These are phyloP conservation scores for Tetracladium setigerum DNA, from an alignment of 495 filamentous ascomycete species.

Conservation along the genomic window DNA sequence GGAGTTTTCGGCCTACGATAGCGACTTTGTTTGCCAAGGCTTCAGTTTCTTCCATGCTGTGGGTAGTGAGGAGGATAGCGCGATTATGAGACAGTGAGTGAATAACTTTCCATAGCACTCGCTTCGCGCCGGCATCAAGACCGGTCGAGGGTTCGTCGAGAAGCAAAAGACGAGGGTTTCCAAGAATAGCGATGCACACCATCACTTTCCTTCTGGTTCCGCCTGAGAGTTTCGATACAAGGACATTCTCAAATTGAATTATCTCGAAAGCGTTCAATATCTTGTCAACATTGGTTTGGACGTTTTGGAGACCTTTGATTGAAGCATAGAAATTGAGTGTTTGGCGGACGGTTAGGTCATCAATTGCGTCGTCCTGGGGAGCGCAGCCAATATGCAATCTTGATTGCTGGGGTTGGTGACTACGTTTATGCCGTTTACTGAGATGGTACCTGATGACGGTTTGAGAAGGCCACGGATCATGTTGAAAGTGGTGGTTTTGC, in stretches of 20 bases:
- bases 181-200: constrained; percentile 41
- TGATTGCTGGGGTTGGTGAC: too few relatives aligned
- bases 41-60: constrained; percentile 41
- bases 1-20: constrained; percentile 37
- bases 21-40: constrained; percentile 33
- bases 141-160: constrained; percentile 42
- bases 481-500: neutral
- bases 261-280: constrained; percentile 38
- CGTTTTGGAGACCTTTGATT: constrained; percentile 41
- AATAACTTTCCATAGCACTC: constrained; percentile 41
- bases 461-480: neutral
- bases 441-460: neutral
- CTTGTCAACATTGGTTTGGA: constrained; percentile 40
- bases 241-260: constrained; percentile 27
- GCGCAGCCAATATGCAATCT: too few relatives aligned
- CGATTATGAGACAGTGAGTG: constrained; percentile 29
- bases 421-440: too few relatives aligned
- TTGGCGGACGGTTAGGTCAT: constrained; percentile 48
- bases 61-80: constrained; percentile 36
- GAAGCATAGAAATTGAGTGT: constrained; percentile 51
- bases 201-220: constrained; percentile 45
- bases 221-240: constrained; percentile 38
- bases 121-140: constrained; percentile 43
- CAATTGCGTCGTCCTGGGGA: constrained; percentile 48
- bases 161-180: constrained; percentile 39